Evolutionary conservation across 73 alveolate genomes (phyloP).

Genomic region (Uronychia setigera): DNA sequence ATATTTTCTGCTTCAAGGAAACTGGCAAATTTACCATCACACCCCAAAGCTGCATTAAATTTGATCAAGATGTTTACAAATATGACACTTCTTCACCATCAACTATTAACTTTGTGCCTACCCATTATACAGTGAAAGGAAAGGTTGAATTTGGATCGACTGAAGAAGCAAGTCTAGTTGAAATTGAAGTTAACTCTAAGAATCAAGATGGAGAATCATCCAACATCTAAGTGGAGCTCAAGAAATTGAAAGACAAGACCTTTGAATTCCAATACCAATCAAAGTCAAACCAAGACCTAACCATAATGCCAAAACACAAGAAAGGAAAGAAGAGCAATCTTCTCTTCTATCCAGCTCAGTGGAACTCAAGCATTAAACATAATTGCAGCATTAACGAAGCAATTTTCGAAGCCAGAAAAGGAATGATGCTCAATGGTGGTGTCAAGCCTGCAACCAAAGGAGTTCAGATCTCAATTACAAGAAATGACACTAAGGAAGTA

Average conservation of each 20-base stretch:
- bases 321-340: not conserved
- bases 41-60: slow-evolving; percentile 68
- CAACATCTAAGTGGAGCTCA: too few species aligned
- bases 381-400: not conserved
- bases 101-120: not conserved
- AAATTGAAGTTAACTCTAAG: not conserved
- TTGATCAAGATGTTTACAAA: slow-evolving; percentile 56
- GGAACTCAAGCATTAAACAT: not conserved
- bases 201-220: not conserved
- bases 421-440: slow-evolving; percentile 63
- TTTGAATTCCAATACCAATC: too few species aligned
- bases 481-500: slow-evolving; percentile 51
- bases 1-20: slow-evolving; percentile 56
- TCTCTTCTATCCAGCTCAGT: slow-evolving; percentile 25
- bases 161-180: not conserved
- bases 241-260: too few species aligned
- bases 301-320: slow-evolving; percentile 4
- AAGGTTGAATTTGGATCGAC: not conserved
- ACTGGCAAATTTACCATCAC: slow-evolving; percentile 65
- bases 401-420: slow-evolving; percentile 60
- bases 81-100: slow-evolving; percentile 47
- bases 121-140: slow-evolving; percentile 33
- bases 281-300: slow-evolving; percentile 8
- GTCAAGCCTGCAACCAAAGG: slow-evolving; percentile 71
- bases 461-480: slow-evolving; percentile 54